Conservation (phyloP, 2,329 filamentous ascomycete genomes). For the Hypomyces perniciosus region DNA sequence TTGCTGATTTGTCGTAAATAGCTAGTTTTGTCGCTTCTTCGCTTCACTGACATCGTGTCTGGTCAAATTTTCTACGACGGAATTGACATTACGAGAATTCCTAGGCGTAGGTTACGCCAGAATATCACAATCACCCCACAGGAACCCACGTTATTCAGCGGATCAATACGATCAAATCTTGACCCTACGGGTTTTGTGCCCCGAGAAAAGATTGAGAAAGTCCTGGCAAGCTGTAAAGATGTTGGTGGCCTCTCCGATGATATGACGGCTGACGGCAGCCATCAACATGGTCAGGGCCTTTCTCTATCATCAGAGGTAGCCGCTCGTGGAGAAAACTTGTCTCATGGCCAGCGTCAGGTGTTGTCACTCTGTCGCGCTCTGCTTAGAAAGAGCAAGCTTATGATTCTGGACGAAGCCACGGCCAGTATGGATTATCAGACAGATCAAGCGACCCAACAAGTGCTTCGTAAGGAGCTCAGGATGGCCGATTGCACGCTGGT, state of each 20-base stretch:
- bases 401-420: conserved; percentile 52
- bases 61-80: conserved; percentile 49
- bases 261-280: conserved; percentile 15
- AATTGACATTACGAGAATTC: conserved; percentile 45
- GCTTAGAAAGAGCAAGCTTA: conserved; percentile 45
- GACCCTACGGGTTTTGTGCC: conserved; percentile 55
- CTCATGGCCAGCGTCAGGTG: conserved; percentile 51
- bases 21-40: conserved; percentile 47
- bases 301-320: conserved; percentile 40
- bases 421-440: conserved; percentile 53
- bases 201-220: conserved; percentile 48
- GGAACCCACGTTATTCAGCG: conserved; percentile 50
- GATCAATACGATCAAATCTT: conserved; percentile 49
- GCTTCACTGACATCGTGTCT: conserved; percentile 44
- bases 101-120: conserved; percentile 42
- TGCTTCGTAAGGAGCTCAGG: conserved; percentile 42
- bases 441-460: conserved; percentile 45
- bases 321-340: conserved; percentile 47
- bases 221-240: conserved; percentile 55
- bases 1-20: conserved; percentile 5
- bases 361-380: conserved; percentile 49
- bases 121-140: conserved; percentile 51
- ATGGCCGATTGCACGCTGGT: conserved; percentile 44
- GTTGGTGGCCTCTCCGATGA: conserved; percentile 42
- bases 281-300: conserved; percentile 17